Evolutionary conservation across 164 flowering plant species (phyloP), one percentile per base, ranked within the genome.

Genomic region (Vitis riparia): DNA sequence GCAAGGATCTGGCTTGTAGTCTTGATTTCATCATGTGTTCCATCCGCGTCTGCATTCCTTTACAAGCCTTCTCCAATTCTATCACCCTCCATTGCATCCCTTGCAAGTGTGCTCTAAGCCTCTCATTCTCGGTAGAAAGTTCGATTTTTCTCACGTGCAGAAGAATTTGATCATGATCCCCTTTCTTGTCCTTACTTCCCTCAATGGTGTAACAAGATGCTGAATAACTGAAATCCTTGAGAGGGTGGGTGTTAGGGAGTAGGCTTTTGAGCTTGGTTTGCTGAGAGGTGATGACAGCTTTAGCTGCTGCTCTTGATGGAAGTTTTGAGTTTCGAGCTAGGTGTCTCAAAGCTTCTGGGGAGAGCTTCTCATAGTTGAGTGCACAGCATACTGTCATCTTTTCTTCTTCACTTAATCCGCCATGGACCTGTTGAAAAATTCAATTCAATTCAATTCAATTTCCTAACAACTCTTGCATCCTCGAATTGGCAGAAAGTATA

Each of bases 301-400:
- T 73, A 9, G 69, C 62, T 9, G 78, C 77, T 60, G 67, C 49
- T 76, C 67, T 76, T 50, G 87, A 77, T 12, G 92, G 87, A 62
- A 88, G 84, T 32, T 79, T 83, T 2, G 80, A 29, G 79, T 87
- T 88, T 14, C 66, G 76, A 62, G 89, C 70, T 1, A 88, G 69
- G 55, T 81, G 83, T 55, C 66, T 73, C 63, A 79, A 75, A n/a
- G 80, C 73, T 68, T 79, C 83, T 0, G 71, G 29, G 55, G 93
- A 86, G 50, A 91, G 92, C 68, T 89, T 91, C 75, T 83, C 81
- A 60, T 77, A 80, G 59, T 88, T 88, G 55, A 91, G 47, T 57
- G 77, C 73, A 69, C 75, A 47, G 60, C 85, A 89, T 29, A 91
- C 59, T 50, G 68, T 82, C 52, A 74, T 66, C 77, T 76, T 81